phyloP scores from a whole-genome alignment of 176 grass and related monocot species.

The Eleusine coracana region DNA sequence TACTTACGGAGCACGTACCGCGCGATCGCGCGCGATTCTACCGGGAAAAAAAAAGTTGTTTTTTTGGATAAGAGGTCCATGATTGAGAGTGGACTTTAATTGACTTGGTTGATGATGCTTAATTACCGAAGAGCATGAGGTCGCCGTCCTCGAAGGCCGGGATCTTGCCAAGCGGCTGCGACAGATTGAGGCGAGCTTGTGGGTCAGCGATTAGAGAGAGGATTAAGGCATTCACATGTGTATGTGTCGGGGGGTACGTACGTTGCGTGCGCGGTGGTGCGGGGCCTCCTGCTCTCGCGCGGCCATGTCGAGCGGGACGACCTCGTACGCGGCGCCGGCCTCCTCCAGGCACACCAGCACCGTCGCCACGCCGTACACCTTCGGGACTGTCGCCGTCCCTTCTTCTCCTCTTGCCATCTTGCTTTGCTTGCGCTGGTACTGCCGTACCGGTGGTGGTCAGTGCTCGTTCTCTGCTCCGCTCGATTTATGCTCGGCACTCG shows the following conservation, averaged over 20 bases:
- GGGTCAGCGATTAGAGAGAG: too few species aligned
- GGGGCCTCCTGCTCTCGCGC: slow-evolving; percentile 20
- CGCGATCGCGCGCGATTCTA: slow-evolving; percentile 27
- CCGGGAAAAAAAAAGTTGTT: too few species aligned
- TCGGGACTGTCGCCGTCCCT: neutral
- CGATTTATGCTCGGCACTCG: too few species aligned
- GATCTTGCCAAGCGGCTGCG: slow-evolving; percentile 41
- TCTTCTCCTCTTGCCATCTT: too few species aligned
- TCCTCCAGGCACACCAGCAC: slow-evolving; percentile 40
- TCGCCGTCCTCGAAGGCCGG: slow-evolving; percentile 25
- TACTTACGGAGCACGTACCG: slow-evolving; percentile 29
- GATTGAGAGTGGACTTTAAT: neutral
- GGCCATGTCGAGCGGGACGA: slow-evolving; percentile 39
- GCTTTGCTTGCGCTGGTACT: neutral
- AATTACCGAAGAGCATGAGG: slow-evolving; percentile 25
- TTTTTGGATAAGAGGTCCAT: neutral
- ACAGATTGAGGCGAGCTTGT: neutral
- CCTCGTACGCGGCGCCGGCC: slow-evolving; percentile 24
- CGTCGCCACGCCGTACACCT: slow-evolving; percentile 37
- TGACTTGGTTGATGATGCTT: neutral
- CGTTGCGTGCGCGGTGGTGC: slow-evolving; percentile 32
- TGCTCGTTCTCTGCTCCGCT: too few species aligned
- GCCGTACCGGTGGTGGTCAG: too few species aligned
- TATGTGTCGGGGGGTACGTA: neutral
- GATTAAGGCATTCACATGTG: too few species aligned